These are phyloP conservation scores for Thecaphora thlaspeos DNA, from an alignment of 1,284 basidiomycete species.

Conservation along the genomic window DNA sequence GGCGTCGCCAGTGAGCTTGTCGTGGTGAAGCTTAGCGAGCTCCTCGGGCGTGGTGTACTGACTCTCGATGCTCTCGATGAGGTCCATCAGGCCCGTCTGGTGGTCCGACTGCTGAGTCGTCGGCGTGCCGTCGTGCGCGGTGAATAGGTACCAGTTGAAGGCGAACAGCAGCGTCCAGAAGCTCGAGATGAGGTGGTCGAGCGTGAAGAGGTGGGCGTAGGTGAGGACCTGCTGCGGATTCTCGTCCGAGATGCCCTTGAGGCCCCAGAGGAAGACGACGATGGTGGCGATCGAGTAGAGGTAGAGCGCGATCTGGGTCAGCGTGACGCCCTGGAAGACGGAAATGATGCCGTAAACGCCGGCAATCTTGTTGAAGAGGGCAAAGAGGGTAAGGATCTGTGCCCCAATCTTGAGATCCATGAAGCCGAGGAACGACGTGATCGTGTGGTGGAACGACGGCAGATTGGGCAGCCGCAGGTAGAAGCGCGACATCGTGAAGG, in stretches of 20 bases:
- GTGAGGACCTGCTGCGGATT: conserved; percentile 68
- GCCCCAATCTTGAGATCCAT: conserved; percentile 56
- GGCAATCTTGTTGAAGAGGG: conserved; percentile 91
- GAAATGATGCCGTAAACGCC: conserved; percentile 95
- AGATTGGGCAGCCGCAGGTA: conserved; percentile 40
- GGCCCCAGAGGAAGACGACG: conserved; percentile 79
- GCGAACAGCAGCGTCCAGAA: conserved; percentile 88
- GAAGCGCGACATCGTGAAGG: conserved; percentile 43
- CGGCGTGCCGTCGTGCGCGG: conserved; percentile 73
- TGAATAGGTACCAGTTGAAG: conserved; percentile 83
- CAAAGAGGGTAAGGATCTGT: conserved; percentile 54
- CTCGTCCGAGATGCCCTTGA: conserved; percentile 74
- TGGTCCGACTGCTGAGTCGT: conserved; percentile 41
- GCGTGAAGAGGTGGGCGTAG: conserved; percentile 86
- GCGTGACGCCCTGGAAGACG: conserved; percentile 79
- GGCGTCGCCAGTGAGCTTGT: conserved; percentile 58
- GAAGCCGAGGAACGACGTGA: conserved; percentile 53
- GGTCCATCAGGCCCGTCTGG: conserved; percentile 53
- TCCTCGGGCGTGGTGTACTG: conserved; percentile 48
- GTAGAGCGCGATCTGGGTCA: conserved; percentile 77
- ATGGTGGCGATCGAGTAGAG: conserved; percentile 85
- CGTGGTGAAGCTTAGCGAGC: conserved; percentile 49
- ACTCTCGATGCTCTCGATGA: conserved; percentile 53
- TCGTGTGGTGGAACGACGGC: conserved; percentile 39
- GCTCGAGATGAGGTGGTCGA: conserved; percentile 90